Evolutionary conservation across 208 protist species (phyloP).

Genomic region (Acanthamoeba triangularis): DNA sequence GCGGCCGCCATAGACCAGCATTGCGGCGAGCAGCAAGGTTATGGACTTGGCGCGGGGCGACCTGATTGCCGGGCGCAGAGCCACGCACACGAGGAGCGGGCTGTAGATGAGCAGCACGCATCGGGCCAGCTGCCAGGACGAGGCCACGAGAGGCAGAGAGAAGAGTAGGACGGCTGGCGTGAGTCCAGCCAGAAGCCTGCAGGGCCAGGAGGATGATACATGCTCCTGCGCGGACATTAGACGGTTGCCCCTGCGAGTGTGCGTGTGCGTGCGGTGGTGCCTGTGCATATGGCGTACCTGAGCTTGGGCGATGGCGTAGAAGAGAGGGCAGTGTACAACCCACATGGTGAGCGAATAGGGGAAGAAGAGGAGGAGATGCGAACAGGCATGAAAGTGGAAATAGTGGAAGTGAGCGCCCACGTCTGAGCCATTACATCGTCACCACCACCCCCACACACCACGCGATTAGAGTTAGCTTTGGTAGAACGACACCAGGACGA

Average conservation of each 20-base stretch:
- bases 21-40: neutral
- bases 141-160: neutral
- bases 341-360: slow-evolving; percentile 21
- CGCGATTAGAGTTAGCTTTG: neutral
- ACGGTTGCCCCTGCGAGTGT: neutral
- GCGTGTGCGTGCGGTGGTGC: neutral
- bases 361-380: neutral
- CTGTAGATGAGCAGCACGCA: neutral
- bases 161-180: neutral
- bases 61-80: neutral
- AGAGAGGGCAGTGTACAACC: slow-evolving; percentile 18
- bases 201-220: neutral
- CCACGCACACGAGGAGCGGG: neutral
- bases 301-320: neutral
- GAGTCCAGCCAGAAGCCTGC: neutral
- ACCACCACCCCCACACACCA: neutral
- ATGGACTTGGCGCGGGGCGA: neutral
- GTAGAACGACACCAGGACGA: neutral
- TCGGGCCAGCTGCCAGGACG: neutral
- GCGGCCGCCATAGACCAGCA: neutral
- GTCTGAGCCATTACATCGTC: neutral
- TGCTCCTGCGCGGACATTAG: neutral
- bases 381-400: neutral
- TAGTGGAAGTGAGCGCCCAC: neutral
- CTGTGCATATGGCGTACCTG: neutral